These are phyloP conservation scores for Sclerotinia subarctica DNA, from an alignment of 2,329 filamentous ascomycete species.

Conservation along the genomic window DNA sequence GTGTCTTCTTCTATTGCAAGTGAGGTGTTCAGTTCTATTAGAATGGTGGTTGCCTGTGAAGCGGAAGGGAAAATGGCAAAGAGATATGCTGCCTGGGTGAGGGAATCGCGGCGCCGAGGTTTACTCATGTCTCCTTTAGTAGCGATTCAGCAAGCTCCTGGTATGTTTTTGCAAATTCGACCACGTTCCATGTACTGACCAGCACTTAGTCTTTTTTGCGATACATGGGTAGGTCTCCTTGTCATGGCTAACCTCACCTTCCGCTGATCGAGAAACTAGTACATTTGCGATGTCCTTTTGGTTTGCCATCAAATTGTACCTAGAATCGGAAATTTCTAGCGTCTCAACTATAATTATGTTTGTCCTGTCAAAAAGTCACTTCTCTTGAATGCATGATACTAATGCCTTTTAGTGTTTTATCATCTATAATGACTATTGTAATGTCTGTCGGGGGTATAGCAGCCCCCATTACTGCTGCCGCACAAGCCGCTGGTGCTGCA, in stretches of 20 bases:
- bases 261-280: slow-evolving; percentile 38
- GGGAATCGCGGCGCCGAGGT: slow-evolving; percentile 46
- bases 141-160: slow-evolving; percentile 50
- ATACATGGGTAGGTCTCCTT: slow-evolving; percentile 22
- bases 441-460: slow-evolving; percentile 56
- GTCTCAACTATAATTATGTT: slow-evolving; percentile 56
- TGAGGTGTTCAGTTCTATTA: slow-evolving; percentile 57
- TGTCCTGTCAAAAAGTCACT: slow-evolving; percentile 31
- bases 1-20: slow-evolving; percentile 58
- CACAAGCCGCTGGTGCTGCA: slow-evolving; percentile 41
- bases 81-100: slow-evolving; percentile 54
- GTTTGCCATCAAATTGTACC: slow-evolving; percentile 55
- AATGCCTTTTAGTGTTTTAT: slow-evolving; percentile 43
- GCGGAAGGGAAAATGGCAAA: slow-evolving; percentile 53
- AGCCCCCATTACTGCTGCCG: slow-evolving; percentile 54
- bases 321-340: slow-evolving; percentile 43
- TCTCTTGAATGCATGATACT: slow-evolving; percentile 23
- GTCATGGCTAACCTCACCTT: background rate
- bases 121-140: slow-evolving; percentile 18
- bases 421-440: slow-evolving; percentile 38
- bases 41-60: slow-evolving; percentile 61
- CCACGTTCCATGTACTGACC: background rate
- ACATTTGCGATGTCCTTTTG: slow-evolving; percentile 59
- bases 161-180: background rate
- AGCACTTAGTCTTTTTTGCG: background rate